Evolutionary conservation across 164 flowering plant species (phyloP), one percentile per base, ranked within the genome.

Genomic region (Euptelea pleiosperma): DNA sequence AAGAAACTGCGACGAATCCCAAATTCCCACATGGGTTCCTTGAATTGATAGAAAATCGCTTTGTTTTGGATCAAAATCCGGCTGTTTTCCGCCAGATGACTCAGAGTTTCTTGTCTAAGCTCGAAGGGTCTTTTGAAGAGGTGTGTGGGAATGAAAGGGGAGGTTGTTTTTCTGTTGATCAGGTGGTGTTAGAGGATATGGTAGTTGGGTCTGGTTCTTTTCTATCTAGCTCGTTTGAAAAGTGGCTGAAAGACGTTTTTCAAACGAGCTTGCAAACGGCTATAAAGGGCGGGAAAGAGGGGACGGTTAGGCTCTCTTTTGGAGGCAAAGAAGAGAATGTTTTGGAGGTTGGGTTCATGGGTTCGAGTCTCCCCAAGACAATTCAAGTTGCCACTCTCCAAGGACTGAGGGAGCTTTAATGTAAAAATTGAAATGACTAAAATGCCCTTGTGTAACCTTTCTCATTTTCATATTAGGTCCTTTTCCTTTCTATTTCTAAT

Each of bases 171-270:
- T 44, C 40, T 8, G 73, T 89, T 15, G 90, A 86, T 52, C 70
- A 78, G 43, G 66, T 14, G 63, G 79, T 82, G 48, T 58, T 89
- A 65, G 85, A 81, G 56, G 82, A 70, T 58, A 29, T 84, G n/a
- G 51, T 69, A 15, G 44, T 10, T 10, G 77, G 80, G 25, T 75
- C 57, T 37, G 78, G 77, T 60, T 63, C 52, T 33, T 79, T 79
- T 62, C 59, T 77, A 8, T 70, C 78, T 47, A 64, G 72, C 78
- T 66, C 75, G 81, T 77, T 82, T 74, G 87, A 84, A 29, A 74
- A 79, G 54, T 89, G 96, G 96, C 66, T 84, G 35, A 77, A 74
- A 77, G 87, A 82, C 53, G 62, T 89, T 63, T 79, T 89, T 68
- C 80, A 81, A 78, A 78, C 74, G 39, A 78, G 84, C 65, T 71